Percentiles rank a stretch among this genome's conserved stretches.
Conservation (phyloP, 495 filamentous ascomycete genomes). For the Aspergillus heteromorphus region DNA sequence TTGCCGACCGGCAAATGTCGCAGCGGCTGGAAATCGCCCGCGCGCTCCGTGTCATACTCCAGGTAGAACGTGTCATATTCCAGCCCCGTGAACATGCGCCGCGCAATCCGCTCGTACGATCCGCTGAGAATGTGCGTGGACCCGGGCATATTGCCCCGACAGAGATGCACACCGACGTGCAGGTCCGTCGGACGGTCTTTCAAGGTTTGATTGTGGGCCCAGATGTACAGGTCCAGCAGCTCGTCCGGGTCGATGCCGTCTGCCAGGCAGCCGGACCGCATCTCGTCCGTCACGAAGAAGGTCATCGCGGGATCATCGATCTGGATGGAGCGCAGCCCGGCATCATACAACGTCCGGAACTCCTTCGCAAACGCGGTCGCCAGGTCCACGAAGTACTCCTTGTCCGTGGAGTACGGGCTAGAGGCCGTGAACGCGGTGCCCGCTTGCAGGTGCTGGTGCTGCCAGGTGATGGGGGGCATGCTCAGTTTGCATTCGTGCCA, state of each 20-base stretch:
- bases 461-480: constrained; percentile 17
- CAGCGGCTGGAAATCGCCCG: constrained; percentile 19
- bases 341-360: constrained; percentile 11
- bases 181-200: constrained; percentile 50
- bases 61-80: constrained; percentile 21
- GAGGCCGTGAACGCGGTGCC: background rate
- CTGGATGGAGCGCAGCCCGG: constrained; percentile 17
- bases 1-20: constrained; percentile 17
- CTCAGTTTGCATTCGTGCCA: constrained; percentile 23
- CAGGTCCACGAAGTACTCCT: constrained; percentile 13
- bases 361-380: constrained; percentile 7
- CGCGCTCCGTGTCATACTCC: constrained; percentile 18
- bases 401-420: constrained; percentile 7
- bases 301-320: constrained; percentile 17
- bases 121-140: constrained; percentile 50
- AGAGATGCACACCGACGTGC: constrained; percentile 58
- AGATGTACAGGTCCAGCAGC: constrained; percentile 52
- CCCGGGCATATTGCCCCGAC: constrained; percentile 50
- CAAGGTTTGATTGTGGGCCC: constrained; percentile 57
- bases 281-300: constrained; percentile 17
- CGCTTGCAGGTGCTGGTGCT: constrained; percentile 9
- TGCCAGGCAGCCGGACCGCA: constrained; percentile 5
- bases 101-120: constrained; percentile 54
- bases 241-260: constrained; percentile 30
- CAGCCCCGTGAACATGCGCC: constrained; percentile 16